These are phyloP conservation scores for Melampsora larici-populina DNA, from an alignment of 1,284 basidiomycete species.

Conservation along the genomic window DNA sequence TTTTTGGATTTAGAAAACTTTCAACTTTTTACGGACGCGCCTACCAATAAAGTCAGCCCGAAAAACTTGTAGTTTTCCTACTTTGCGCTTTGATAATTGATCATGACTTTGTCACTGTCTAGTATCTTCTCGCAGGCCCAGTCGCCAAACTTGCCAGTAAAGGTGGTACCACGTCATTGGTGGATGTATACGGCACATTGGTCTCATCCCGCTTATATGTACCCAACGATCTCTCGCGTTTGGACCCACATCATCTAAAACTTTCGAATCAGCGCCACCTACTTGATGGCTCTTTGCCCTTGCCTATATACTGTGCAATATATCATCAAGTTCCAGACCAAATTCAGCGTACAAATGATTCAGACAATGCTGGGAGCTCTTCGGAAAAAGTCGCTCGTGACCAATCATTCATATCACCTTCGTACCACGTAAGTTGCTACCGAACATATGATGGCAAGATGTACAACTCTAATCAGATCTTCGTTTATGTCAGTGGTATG, in stretches of 20 bases:
- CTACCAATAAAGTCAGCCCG: slow-evolving; percentile 54
- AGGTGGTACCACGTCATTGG: slow-evolving; percentile 53
- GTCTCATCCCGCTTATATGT: slow-evolving; percentile 56
- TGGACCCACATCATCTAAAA: slow-evolving; percentile 55
- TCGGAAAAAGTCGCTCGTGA: neutral
- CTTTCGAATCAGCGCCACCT: slow-evolving; percentile 54
- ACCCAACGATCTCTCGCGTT: slow-evolving; percentile 50
- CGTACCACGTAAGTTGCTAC: neutral
- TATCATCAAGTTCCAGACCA: slow-evolving; percentile 45
- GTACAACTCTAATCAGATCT: too few species aligned
- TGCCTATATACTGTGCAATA: slow-evolving; percentile 57
- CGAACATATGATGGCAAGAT: too few species aligned
- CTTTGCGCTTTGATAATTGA: neutral
- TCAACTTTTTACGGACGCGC: slow-evolving; percentile 54
- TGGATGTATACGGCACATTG: slow-evolving; percentile 57
- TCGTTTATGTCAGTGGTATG: slow-evolving; percentile 53
- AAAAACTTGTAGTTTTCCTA: neutral
- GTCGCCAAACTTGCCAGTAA: slow-evolving; percentile 55
- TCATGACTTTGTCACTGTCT: neutral
- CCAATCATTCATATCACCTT: neutral
- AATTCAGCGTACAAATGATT: neutral
- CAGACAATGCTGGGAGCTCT: too few species aligned
- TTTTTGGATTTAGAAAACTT: slow-evolving; percentile 56
- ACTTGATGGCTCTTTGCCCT: slow-evolving; percentile 53
- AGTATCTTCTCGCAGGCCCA: slow-evolving; percentile 53